These are phyloP conservation scores for Solanum gandarillasii DNA, from an alignment of 257 asterid species.

Conservation along the genomic window DNA sequence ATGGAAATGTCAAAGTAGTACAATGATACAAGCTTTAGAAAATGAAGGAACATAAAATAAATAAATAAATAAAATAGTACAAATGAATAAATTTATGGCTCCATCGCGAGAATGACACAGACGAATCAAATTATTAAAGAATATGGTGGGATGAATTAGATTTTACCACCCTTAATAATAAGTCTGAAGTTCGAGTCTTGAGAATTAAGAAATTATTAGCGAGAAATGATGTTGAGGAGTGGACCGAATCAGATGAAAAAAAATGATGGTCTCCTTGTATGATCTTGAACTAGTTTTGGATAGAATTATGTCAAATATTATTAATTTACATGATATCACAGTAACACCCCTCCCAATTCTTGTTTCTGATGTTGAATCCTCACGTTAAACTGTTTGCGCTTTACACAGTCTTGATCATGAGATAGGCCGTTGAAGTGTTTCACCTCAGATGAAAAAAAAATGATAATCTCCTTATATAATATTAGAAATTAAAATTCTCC, in stretches of 20 bases:
- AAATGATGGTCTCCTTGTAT: not conserved
- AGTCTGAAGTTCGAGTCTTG: not conserved
- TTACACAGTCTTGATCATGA: no score
- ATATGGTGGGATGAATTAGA: accelerated
- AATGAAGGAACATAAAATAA: not conserved
- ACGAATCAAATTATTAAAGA: not conserved
- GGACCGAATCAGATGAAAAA: not conserved
- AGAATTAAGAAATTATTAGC: not conserved
- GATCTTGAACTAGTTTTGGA: not conserved
- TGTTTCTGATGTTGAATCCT: not conserved
- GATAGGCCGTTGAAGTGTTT: not conserved
- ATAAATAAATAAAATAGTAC: not conserved
- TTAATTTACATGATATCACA: not conserved
- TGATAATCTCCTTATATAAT: not conserved
- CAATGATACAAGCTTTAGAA: not conserved
- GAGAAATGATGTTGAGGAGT: not conserved
- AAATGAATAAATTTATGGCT: not conserved
- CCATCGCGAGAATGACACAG: not conserved
- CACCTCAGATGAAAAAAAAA: not conserved
- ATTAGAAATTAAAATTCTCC: not conserved
- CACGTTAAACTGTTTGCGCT: no score
- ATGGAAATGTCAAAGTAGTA: not conserved
- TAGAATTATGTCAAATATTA: no score
- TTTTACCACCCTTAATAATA: accelerated
- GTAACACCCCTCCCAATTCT: no score